A percentile compares a stretch with the other conserved stretches of the same genome.
Conservation (phyloP, 2,329 filamentous ascomycete genomes). For the Exophiala viscosa region DNA sequence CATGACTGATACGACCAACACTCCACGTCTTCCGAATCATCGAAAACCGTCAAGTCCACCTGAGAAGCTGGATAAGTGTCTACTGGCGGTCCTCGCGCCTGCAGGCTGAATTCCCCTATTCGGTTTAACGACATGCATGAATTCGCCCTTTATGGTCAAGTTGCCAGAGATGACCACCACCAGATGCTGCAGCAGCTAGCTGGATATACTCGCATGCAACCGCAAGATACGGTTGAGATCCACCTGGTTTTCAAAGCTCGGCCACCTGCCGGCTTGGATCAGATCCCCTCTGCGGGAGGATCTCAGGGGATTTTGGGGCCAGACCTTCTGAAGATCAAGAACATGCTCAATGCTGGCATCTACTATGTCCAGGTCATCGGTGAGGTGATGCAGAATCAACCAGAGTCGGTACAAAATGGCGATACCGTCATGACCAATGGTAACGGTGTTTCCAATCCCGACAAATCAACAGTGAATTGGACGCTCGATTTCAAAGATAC, state of each 20-base stretch:
- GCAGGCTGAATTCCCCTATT: background rate
- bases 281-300: slow-evolving; percentile 36
- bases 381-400: slow-evolving; percentile 29
- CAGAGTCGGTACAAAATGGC: background rate
- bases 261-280: slow-evolving; percentile 43
- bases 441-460: background rate
- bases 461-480: slow-evolving; percentile 32
- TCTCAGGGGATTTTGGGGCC: slow-evolving; percentile 44
- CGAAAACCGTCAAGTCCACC: background rate
- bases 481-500: slow-evolving; percentile 48
- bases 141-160: slow-evolving; percentile 58
- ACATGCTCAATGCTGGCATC: slow-evolving; percentile 49
- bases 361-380: slow-evolving; percentile 54
- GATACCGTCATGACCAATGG: slow-evolving; percentile 13
- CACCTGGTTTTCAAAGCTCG: slow-evolving; percentile 57
- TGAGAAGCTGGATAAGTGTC: background rate
- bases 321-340: slow-evolving; percentile 45
- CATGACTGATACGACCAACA: background rate
- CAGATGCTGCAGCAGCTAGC: slow-evolving; percentile 60
- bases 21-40: background rate
- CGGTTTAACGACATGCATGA: slow-evolving; percentile 52
- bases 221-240: slow-evolving; percentile 52
- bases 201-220: slow-evolving; percentile 60
- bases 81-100: background rate
- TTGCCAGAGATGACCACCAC: slow-evolving; percentile 55